phyloP scores from a whole-genome alignment of 805 yeast species.

The Ogataea corticis region DNA sequence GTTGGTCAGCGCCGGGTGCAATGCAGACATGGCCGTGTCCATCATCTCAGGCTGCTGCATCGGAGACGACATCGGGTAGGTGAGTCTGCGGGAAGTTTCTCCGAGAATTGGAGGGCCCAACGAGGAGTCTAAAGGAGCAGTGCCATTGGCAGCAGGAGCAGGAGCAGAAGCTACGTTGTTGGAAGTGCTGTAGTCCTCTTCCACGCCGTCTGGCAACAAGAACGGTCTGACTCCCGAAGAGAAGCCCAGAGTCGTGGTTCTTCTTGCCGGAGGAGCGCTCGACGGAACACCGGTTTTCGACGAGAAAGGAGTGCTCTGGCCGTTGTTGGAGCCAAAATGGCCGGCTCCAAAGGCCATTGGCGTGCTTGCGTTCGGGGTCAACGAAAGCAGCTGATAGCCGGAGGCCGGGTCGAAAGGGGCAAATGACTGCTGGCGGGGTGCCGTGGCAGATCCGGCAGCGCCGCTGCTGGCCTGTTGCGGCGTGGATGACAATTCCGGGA shows the following conservation, averaged over 20 bases:
- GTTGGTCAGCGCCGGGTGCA: constrained; percentile 29
- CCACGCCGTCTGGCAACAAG: constrained; percentile 19
- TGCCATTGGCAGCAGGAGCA: not conserved
- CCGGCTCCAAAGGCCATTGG: constrained; percentile 18
- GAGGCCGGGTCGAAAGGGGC: constrained; percentile 9
- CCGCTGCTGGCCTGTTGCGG: constrained; percentile 19
- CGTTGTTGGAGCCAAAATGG: constrained; percentile 14
- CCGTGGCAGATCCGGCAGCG: too few species aligned
- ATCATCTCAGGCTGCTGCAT: constrained; percentile 9
- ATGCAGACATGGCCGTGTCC: constrained; percentile 21
- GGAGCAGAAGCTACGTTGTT: too few species aligned
- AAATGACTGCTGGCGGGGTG: not conserved
- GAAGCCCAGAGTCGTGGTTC: constrained; percentile 22
- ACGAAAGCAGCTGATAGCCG: constrained; percentile 20
- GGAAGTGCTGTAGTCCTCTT: too few species aligned
- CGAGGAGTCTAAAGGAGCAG: constrained; percentile 9
- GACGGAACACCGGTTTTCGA: constrained; percentile 18
- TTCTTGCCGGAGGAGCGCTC: constrained; percentile 27
- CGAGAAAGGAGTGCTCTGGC: constrained; percentile 26
- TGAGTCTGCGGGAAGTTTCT: constrained; percentile 47
- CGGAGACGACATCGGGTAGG: constrained; percentile 23
- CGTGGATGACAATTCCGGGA: constrained; percentile 24
- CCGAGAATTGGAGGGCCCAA: constrained; percentile 29
- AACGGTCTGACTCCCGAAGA: constrained; percentile 22
- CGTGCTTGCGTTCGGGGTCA: constrained; percentile 25